Conservation (phyloP, 768 basidiomycete species). For the Chlorophyllum brunneum region DNA sequence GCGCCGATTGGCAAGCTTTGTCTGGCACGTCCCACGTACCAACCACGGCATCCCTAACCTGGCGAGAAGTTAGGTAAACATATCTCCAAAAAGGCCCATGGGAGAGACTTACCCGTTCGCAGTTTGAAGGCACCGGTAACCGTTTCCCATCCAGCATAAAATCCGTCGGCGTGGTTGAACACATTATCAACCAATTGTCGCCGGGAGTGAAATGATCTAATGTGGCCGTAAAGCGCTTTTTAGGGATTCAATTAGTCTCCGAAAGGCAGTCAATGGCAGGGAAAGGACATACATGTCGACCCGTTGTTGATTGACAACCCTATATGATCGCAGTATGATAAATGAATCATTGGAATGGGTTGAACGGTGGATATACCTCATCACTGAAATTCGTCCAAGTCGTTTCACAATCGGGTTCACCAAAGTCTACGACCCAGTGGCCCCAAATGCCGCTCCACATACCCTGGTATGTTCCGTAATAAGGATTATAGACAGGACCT, state of each 20-base stretch:
- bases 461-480: not conserved
- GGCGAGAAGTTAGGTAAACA: not conserved
- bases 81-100: not conserved
- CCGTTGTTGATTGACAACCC: slow-evolving; percentile 3
- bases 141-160: not conserved
- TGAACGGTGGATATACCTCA: not conserved
- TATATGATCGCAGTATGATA: not conserved
- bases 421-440: slow-evolving; percentile 5
- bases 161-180: not conserved
- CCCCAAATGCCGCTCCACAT: slow-evolving; percentile 7
- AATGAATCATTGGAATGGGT: not conserved
- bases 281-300: not conserved
- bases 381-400: not conserved
- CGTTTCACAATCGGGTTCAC: slow-evolving; percentile 6
- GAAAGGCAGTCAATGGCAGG: not conserved
- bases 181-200: slow-evolving; percentile 6
- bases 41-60: not conserved
- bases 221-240: not conserved
- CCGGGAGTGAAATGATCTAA: not conserved
- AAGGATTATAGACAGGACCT: not conserved
- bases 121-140: not conserved
- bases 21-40: not conserved
- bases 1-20: not conserved
- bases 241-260: not conserved
- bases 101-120: not conserved